phyloP scores from a whole-genome alignment of 768 basidiomycete genomes.

The Boletus subcaerulescens region DNA sequence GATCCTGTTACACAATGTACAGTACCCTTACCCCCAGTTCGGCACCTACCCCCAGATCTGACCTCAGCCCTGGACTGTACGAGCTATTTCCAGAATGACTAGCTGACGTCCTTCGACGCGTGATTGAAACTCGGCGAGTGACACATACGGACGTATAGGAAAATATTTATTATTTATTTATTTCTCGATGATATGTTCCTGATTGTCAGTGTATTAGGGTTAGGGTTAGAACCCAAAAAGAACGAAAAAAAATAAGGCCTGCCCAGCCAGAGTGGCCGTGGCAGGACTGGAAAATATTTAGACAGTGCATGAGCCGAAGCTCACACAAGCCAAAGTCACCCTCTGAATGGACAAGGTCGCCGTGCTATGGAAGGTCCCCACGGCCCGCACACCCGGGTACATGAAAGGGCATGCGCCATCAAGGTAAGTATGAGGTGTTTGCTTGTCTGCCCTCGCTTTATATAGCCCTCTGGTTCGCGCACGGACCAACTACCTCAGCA shows the following conservation, averaged over 20 bases:
- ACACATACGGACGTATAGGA: no score
- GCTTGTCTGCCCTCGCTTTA: conserved; percentile 7
- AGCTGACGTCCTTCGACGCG: no score
- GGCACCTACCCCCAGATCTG: no score
- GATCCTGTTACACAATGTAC: no score
- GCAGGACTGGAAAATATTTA: conserved; percentile 71
- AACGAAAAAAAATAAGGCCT: conserved; percentile 41
- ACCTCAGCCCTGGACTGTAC: no score
- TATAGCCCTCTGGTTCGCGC: conserved; percentile 28
- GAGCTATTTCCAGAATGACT: no score
- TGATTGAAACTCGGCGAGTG: no score
- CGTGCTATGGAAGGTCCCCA: conserved; percentile 62
- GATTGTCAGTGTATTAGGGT: conserved; percentile 28
- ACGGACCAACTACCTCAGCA: conserved; percentile 25
- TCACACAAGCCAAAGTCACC: conserved; percentile 57
- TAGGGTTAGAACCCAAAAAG: conserved; percentile 41
- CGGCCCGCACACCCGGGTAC: conserved; percentile 46
- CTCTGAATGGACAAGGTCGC: conserved; percentile 69
- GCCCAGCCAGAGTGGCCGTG: conserved; percentile 52
- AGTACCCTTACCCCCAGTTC: no score
- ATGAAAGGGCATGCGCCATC: conserved; percentile 3
- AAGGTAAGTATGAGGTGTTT: conserved; percentile 37
- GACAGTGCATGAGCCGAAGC: conserved; percentile 71
- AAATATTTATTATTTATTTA: no score
- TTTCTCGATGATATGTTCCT: no score